Evolutionary conservation across 257 asterid species (phyloP).

Genomic region (Capsicum rhomboideum): DNA sequence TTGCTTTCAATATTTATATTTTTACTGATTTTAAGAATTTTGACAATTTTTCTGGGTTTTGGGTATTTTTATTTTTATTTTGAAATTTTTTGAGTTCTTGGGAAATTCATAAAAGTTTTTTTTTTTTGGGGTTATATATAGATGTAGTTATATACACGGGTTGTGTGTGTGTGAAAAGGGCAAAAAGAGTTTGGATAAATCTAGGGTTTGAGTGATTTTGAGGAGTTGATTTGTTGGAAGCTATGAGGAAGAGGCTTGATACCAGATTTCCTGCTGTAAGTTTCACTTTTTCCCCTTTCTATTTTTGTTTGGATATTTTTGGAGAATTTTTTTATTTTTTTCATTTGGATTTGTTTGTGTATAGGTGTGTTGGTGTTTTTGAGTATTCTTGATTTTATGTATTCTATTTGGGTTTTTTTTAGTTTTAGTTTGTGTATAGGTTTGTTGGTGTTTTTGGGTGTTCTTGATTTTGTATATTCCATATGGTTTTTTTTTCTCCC

Average conservation of each 20-base stretch:
- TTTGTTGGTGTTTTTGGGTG: background rate
- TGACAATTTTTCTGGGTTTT: background rate
- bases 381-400: too few species aligned
- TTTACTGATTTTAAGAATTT: background rate
- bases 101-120: background rate
- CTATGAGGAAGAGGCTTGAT: constrained; percentile 77
- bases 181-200: background rate
- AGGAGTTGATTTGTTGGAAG: constrained; percentile 2
- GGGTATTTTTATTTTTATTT: background rate
- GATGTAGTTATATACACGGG: background rate
- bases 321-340: too few species aligned
- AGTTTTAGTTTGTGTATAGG: background rate
- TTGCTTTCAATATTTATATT: background rate
- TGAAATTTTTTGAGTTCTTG: background rate
- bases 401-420: background rate
- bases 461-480: background rate
- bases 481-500: background rate
- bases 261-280: constrained; percentile 83
- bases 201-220: constrained; percentile 29
- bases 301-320: background rate
- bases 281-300: background rate
- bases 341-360: too few species aligned
- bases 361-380: too few species aligned
- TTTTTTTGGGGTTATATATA: background rate
- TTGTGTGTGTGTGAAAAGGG: background rate